phyloP scores from a whole-genome alignment of 768 basidiomycete genomes.

The Trametes gibbosa region DNA sequence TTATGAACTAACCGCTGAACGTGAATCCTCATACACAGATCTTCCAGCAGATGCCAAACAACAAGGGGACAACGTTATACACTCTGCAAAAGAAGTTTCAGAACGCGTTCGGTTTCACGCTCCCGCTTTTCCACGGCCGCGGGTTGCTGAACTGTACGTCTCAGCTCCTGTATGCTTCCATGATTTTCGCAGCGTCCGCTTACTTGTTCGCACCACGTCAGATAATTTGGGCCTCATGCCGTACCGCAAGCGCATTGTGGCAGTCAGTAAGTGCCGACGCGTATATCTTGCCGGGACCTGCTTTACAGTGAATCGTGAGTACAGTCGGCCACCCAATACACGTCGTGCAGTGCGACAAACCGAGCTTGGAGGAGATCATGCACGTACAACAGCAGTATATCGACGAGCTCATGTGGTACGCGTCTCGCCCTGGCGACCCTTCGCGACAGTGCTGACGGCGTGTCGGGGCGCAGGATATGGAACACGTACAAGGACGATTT shows the following conservation, averaged over 20 bases:
- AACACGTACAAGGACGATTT: constrained; percentile 94
- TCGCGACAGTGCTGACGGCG: too few relatives aligned
- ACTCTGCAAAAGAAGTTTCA: constrained; percentile 90
- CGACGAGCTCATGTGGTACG: constrained; percentile 84
- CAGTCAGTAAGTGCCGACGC: constrained; percentile 74
- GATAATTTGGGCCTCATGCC: constrained; percentile 97
- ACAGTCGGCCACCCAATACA: constrained; percentile 88
- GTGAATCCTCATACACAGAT: constrained; percentile 51
- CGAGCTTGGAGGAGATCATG: constrained; percentile 76
- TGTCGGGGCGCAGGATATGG: constrained; percentile 69
- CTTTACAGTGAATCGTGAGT: neutral
- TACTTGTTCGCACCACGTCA: constrained; percentile 30
- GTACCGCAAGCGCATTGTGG: constrained; percentile 92
- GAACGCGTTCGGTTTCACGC: constrained; percentile 88
- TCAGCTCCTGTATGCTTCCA: neutral
- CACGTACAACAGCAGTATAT: constrained; percentile 85
- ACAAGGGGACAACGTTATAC: constrained; percentile 86
- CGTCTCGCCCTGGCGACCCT: constrained; percentile 1
- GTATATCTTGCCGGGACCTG: neutral
- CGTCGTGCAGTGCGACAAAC: constrained; percentile 72
- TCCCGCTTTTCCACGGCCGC: constrained; percentile 96
- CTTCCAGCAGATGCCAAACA: constrained; percentile 95
- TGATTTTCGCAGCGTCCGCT: neutral
- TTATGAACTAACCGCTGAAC: too few relatives aligned
- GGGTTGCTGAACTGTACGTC: constrained; percentile 88